phyloP scores from a whole-genome alignment of 768 basidiomycete genomes.

The Inosperma sp. region DNA sequence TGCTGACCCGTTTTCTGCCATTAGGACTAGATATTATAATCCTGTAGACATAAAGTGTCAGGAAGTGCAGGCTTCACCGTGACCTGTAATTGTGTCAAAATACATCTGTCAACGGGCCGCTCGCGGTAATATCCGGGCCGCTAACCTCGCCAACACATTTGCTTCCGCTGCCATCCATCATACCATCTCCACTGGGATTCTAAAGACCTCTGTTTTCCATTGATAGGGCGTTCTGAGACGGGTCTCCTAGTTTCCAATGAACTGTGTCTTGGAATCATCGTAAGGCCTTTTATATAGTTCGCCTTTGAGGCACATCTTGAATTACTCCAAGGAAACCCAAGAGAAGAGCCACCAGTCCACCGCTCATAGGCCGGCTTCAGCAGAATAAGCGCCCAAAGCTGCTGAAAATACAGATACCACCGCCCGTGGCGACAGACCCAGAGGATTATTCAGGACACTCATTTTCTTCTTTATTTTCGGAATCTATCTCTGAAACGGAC shows the following conservation, averaged over 20 bases:
- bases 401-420: conserved; percentile 18
- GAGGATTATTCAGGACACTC: conserved; percentile 2
- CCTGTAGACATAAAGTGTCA: neutral
- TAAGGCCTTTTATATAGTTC: too few relatives aligned
- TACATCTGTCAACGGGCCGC: too few relatives aligned
- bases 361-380: neutral
- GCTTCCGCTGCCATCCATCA: too few relatives aligned
- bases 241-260: too few relatives aligned
- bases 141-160: too few relatives aligned
- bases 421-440: conserved; percentile 11
- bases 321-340: neutral
- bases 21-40: neutral
- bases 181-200: too few relatives aligned
- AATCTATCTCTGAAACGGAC: conserved; percentile 8
- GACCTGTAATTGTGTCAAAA: too few relatives aligned
- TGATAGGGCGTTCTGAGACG: too few relatives aligned
- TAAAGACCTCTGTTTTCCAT: too few relatives aligned
- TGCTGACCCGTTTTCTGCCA: neutral
- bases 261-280: too few relatives aligned
- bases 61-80: neutral
- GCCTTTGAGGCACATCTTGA: too few relatives aligned
- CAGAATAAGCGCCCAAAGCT: conserved; percentile 10
- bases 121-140: too few relatives aligned
- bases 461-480: conserved; percentile 18
- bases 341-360: neutral